Conservation (phyloP, 208 protist genomes). For the Tritrichomonas musculus region DNA sequence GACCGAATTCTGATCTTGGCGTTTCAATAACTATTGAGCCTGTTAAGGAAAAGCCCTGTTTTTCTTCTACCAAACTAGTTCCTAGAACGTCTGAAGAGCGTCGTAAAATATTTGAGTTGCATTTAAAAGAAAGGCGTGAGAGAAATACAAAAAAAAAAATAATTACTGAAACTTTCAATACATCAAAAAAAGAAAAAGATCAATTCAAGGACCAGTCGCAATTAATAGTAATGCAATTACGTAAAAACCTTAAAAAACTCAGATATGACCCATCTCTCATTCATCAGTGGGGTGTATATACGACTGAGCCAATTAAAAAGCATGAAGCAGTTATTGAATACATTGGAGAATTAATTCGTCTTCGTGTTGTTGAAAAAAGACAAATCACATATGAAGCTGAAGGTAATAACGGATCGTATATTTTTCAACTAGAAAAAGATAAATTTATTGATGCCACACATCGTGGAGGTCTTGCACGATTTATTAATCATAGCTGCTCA, state of each 20-base stretch:
- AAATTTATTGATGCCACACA: conserved; percentile 38
- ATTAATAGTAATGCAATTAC: not conserved
- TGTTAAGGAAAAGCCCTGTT: too few relatives aligned
- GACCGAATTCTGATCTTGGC: too few relatives aligned
- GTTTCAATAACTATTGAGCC: too few relatives aligned
- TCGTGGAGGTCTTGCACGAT: conserved; percentile 34
- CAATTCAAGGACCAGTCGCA: too few relatives aligned
- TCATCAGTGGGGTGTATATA: conserved; percentile 40
- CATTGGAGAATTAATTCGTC: conserved; percentile 37
- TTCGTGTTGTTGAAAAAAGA: conserved; percentile 32
- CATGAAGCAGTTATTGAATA: conserved; percentile 41
- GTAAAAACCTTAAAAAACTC: not conserved
- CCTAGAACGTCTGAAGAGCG: too few relatives aligned
- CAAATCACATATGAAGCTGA: conserved; percentile 36
- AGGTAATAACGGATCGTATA: conserved; percentile 36
- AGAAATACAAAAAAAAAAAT: too few relatives aligned
- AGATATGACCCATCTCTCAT: not conserved
- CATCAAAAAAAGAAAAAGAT: too few relatives aligned
- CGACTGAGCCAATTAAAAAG: not conserved
- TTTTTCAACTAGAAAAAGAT: conserved; percentile 39
- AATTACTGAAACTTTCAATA: too few relatives aligned
- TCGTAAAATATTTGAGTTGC: too few relatives aligned
- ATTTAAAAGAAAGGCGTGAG: too few relatives aligned
- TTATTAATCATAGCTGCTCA: conserved; percentile 43
- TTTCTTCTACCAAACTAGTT: too few relatives aligned